Evolutionary conservation across 2,329 filamentous ascomycete species (phyloP), one percentile per base, ranked within the genome.

Genomic region (Clarireedia paspali): DNA sequence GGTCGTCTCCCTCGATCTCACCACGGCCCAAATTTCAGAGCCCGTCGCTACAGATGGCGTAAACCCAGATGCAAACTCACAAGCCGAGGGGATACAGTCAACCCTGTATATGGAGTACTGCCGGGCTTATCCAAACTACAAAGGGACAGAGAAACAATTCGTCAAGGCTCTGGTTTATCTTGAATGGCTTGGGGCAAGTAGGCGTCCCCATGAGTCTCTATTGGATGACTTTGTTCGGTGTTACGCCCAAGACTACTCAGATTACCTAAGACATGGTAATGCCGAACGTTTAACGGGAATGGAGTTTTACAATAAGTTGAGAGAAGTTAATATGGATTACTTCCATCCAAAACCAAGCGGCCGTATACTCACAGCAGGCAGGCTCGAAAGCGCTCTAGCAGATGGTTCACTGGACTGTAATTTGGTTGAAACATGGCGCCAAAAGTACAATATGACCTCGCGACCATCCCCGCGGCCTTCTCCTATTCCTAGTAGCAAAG

Each of bases 171-270:
- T 77, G 50, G 64, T 75, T 0, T 75, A 70, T 59, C 62, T 81
- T 6, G 66, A 73, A 17, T 70, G 69, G 51, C 66, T 77, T 1
- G 66, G 68, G 44, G 62, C 66, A 17, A 60, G 66, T n/a, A 60
- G 66, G 67, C 51, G 61, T 4, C 62, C 80, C 17, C 69, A 72
- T 12, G 70, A 72, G 24, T 77, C 69, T 53, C 63, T 79, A 0
- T 81, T 74, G 57, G 80, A 82, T 60, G 79, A 82, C 54, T 78
- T 81, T 52, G 73, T 82, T 47, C 67, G 70, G 10, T 67, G 66
- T 3, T 80, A 75, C 50, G 68, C 72, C 1, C 64, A 64, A 1
- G 70, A 73, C 0, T 82, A 73, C 59, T 38, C 40, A 15, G 20
- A 46, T 5, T 36, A 56, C 46, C 10, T 56, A 23, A 48, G 30